Base-by-base conservation (phyloP, 352 stramenopile species). In the Globisporangium carolinianum region DNA sequence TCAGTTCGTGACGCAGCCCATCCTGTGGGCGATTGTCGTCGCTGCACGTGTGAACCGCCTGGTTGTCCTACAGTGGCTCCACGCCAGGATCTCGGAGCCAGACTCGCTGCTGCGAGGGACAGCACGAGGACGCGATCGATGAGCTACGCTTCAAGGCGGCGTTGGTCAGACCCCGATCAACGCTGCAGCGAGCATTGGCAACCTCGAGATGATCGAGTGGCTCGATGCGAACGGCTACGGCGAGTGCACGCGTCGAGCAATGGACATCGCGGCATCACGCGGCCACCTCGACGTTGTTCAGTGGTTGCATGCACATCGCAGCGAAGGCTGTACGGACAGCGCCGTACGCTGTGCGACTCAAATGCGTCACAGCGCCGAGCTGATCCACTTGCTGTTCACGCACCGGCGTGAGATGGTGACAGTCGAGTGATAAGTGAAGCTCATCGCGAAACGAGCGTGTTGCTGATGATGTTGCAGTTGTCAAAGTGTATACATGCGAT, bases 241-340 rank as follows among this genome's bases (percentile, higher is more conserved):
- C 18, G 18, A 24, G 18, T 24, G 18, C 18, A 24, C 18, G 18
- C 0, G 18, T 24, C 18, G 18, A 24, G 18, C 18, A 24, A 24
- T 24, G 47, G 10, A 52, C 47, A n/a, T 9, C 3, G 47, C 47
- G 5, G 47, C 18, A 8, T 6, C n/a, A 7, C 17, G n/a, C 18
- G 47, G 47, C 1, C 47, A 52, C 1, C 18, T 52, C 24, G 47
- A n/a, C 7, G 24, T 24, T 4, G 18, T 39, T 11, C n/a, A 42
- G 46, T 66, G 35, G 50, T 32, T 66, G 6, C 60, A 66, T 38
- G 36, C 6, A 2, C 7, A 65, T 47, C 62, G 62, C 9, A 35
- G 17, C 18, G 18, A 24, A 24, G 18, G 10, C 2, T 52, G 24
- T 17, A 38, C 47, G 47, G 5, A 4, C 3, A 0, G 15, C 15